These are phyloP conservation scores for Euphorbia tirucalli DNA, from an alignment of 345 rosid species.

Conservation along the genomic window DNA sequence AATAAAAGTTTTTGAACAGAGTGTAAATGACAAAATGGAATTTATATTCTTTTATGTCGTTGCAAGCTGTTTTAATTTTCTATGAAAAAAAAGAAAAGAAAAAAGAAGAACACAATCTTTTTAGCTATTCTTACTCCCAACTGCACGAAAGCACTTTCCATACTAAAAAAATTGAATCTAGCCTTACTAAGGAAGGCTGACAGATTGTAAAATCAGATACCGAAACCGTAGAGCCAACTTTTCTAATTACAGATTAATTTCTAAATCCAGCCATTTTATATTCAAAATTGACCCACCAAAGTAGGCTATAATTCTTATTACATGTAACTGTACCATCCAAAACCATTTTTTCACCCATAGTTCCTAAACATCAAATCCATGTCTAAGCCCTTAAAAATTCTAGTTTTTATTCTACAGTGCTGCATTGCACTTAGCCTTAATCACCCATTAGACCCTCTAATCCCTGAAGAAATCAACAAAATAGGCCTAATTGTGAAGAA, in stretches of 20 bases:
- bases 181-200: too few species aligned
- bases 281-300: not conserved
- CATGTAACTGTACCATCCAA: not conserved
- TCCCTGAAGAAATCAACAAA: slow-evolving; percentile 54
- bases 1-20: too few species aligned
- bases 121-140: slow-evolving; percentile 23
- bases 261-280: not conserved
- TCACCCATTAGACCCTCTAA: slow-evolving; percentile 74
- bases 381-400: slow-evolving; percentile 26
- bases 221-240: not conserved
- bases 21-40: too few species aligned
- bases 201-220: slow-evolving; percentile 5
- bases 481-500: slow-evolving; percentile 39
- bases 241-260: not conserved
- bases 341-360: too few species aligned
- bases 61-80: too few species aligned
- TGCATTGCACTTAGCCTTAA: slow-evolving; percentile 24
- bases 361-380: too few species aligned
- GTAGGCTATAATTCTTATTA: not conserved
- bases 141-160: slow-evolving; percentile 21
- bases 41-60: too few species aligned
- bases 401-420: slow-evolving; percentile 35
- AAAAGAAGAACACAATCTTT: too few species aligned
- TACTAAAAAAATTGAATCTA: too few species aligned
- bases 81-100: too few species aligned